Evolutionary conservation across 345 rosid species (phyloP).

Genomic region (Populus davidiana): DNA sequence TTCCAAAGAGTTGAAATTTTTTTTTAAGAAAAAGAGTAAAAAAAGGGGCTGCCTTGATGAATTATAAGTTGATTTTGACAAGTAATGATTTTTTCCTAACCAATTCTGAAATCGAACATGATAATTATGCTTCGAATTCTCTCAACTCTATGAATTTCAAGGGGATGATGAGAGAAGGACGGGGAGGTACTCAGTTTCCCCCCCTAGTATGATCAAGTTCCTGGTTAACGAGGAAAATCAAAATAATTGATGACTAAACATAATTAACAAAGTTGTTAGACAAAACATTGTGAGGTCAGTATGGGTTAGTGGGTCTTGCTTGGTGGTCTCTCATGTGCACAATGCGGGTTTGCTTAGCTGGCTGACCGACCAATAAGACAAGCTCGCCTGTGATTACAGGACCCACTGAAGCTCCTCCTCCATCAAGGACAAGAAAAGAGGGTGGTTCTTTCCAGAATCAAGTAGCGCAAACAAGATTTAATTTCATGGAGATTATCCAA

Average conservation of each 20-base stretch:
- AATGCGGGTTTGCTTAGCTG: constrained; percentile 14
- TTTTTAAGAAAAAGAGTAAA: too few species aligned
- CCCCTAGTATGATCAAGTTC: neutral
- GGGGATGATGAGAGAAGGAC: neutral
- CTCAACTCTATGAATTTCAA: too few species aligned
- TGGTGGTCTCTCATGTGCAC: constrained; percentile 23
- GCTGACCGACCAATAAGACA: constrained; percentile 19
- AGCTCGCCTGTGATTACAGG: neutral
- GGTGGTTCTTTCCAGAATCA: too few species aligned
- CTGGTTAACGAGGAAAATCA: neutral
- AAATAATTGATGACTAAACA: neutral
- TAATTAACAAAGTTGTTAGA: neutral
- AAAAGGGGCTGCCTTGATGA: too few species aligned
- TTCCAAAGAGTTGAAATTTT: too few species aligned
- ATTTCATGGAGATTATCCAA: neutral
- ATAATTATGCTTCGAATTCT: too few species aligned
- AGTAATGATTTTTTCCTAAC: too few species aligned
- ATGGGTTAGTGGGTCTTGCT: neutral
- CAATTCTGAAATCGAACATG: too few species aligned
- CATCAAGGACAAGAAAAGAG: neutral
- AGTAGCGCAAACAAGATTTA: neutral
- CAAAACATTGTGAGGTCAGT: neutral
- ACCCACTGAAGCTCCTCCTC: neutral
- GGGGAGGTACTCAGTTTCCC: neutral
- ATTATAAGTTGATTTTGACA: too few species aligned